Conservation (phyloP, 306 rosid genomes). For the Sicyos edulis region DNA sequence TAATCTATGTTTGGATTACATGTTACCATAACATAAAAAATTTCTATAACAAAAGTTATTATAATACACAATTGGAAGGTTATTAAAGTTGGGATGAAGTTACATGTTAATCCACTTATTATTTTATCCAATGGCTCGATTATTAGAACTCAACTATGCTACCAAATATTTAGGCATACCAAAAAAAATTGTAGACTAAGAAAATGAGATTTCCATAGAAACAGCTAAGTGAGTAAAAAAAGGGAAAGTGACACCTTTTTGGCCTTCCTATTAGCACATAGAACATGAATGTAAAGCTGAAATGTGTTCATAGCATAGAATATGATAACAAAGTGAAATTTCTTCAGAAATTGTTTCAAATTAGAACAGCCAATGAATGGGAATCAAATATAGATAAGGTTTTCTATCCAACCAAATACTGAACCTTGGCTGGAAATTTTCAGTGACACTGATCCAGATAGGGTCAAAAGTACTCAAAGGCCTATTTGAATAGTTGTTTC, state of each 20-base stretch:
- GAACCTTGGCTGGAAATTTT: constrained; percentile 5
- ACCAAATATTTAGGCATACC: no score
- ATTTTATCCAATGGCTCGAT: no score
- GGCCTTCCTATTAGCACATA: background rate
- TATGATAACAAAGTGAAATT: background rate
- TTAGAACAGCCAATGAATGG: constrained; percentile 17
- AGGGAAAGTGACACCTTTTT: background rate
- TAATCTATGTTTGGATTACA: no score
- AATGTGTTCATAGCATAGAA: background rate
- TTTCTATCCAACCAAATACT: constrained; percentile 17
- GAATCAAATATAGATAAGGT: constrained; percentile 16
- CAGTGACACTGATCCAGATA: constrained; percentile 18
- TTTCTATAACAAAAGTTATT: no score
- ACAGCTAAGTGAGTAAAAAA: background rate
- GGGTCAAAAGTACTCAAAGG: background rate
- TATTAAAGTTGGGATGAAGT: no score
- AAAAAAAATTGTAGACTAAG: background rate
- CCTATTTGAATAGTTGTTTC: constrained; percentile 2
- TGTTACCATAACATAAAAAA: no score
- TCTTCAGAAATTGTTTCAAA: background rate
- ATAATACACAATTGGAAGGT: no score
- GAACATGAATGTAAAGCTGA: constrained; percentile 15
- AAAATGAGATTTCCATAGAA: constrained; percentile 1
- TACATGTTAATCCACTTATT: no score
- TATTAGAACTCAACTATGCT: no score